phyloP scores from a whole-genome alignment of 768 basidiomycete species.

The Termitomyces sp. region DNA sequence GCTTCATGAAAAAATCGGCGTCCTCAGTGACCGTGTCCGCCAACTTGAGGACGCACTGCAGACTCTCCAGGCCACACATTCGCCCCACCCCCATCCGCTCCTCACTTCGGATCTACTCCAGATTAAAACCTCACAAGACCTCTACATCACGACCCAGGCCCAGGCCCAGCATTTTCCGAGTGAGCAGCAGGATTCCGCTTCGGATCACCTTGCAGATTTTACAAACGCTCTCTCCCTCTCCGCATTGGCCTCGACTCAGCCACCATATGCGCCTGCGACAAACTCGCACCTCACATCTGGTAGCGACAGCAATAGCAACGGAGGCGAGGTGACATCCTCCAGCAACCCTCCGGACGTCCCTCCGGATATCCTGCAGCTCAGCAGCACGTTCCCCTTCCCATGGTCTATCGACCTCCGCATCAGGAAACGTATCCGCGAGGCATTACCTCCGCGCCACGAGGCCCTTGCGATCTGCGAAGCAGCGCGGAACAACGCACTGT shows the following conservation, averaged over 20 bases:
- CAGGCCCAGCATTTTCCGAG: neutral
- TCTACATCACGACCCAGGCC: conserved; percentile 36
- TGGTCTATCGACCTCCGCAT: conserved; percentile 61
- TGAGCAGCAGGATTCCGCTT: conserved; percentile 4
- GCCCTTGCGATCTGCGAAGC: conserved; percentile 58
- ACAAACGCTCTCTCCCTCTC: conserved; percentile 6
- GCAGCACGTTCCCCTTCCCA: conserved; percentile 65
- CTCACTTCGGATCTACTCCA: conserved; percentile 52
- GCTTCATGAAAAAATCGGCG: conserved; percentile 56
- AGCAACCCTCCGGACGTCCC: conserved; percentile 32
- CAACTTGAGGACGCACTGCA: conserved; percentile 59
- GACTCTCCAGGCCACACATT: conserved; percentile 32
- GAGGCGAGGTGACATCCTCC: neutral
- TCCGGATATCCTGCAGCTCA: conserved; percentile 51
- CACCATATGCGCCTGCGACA: conserved; percentile 7
- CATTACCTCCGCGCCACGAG: conserved; percentile 55
- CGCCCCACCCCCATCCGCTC: conserved; percentile 47
- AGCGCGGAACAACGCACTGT: conserved; percentile 62
- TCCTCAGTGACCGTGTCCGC: conserved; percentile 58
- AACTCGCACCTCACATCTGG: neutral
- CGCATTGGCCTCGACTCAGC: conserved; percentile 7
- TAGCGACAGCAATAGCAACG: conserved; percentile 3
- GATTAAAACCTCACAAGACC: conserved; percentile 65
- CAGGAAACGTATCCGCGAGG: conserved; percentile 57
- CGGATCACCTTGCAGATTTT: conserved; percentile 9